Evolutionary conservation across 805 yeast species (phyloP).

Genomic region (Candida maesae): DNA sequence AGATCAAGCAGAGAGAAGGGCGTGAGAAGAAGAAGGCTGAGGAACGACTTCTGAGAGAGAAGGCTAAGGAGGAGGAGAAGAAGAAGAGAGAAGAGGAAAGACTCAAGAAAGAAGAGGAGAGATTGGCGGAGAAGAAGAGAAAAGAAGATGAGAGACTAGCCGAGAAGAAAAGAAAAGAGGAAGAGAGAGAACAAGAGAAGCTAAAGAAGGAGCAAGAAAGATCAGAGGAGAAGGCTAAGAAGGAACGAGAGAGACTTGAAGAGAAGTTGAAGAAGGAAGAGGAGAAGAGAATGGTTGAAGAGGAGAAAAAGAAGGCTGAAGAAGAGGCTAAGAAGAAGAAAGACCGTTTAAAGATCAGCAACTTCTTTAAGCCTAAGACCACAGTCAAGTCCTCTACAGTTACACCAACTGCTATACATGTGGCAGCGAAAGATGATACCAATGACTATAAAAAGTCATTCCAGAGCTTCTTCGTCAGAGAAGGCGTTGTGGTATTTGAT

Average conservation of each 20-base stretch:
- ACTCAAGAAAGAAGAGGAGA: constrained; percentile 30
- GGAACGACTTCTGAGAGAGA: constrained; percentile 9
- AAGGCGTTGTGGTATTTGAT: constrained; percentile 27
- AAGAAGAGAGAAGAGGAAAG: constrained; percentile 20
- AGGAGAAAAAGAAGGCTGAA: constrained; percentile 35
- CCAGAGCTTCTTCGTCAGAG: constrained; percentile 33
- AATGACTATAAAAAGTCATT: constrained; percentile 21
- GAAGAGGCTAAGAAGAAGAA: constrained; percentile 33
- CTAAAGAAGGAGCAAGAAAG: constrained; percentile 24
- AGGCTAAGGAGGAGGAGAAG: constrained; percentile 22
- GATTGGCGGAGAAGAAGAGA: constrained; percentile 27
- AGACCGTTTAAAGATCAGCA: constrained; percentile 29
- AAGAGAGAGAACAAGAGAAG: constrained; percentile 20
- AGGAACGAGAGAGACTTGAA: constrained; percentile 21
- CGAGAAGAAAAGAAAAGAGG: constrained; percentile 22
- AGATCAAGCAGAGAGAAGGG: constrained; percentile 22
- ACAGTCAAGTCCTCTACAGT: constrained; percentile 14
- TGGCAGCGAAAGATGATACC: constrained; percentile 5
- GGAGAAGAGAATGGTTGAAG: constrained; percentile 31
- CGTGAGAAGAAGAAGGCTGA: constrained; percentile 21
- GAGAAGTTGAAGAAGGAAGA: constrained; percentile 27
- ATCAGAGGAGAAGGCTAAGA: constrained; percentile 21
- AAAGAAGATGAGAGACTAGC: constrained; percentile 23
- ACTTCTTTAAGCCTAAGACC: constrained; percentile 28
- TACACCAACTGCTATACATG: constrained; percentile 1